These are phyloP conservation scores for Creolimax fragrantissima DNA, from an alignment of 78 protist genomes.

Conservation along the genomic window DNA sequence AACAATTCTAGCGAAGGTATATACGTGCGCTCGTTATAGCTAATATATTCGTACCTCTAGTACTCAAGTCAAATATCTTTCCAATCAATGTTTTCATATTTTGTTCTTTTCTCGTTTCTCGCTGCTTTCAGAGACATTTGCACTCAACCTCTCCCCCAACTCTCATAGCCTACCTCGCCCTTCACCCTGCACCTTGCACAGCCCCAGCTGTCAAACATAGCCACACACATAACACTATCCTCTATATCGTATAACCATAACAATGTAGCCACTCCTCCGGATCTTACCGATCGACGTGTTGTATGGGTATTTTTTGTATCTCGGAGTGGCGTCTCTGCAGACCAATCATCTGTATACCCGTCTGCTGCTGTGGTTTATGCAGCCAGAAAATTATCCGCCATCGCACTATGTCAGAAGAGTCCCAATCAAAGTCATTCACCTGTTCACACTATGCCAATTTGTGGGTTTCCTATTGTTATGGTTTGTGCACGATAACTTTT, in stretches of 20 bases:
- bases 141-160: neutral
- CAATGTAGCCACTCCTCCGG: neutral
- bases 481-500: slow-evolving; percentile 7
- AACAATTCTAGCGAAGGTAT: neutral
- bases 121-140: neutral
- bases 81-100: too few species aligned
- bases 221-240: too few species aligned
- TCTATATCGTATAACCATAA: too few species aligned
- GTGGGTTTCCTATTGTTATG: neutral
- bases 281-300: neutral
- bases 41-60: neutral
- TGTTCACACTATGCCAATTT: neutral
- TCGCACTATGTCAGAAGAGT: slow-evolving; percentile 4
- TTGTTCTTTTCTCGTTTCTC: too few species aligned
- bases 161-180: neutral
- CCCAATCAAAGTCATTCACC: neutral
- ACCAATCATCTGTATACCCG: neutral
- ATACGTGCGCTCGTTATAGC: neutral
- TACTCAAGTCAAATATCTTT: too few species aligned
- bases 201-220: neutral
- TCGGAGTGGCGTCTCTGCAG: neutral
- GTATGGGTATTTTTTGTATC: neutral
- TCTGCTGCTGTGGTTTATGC: neutral
- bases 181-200: neutral
- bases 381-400: slow-evolving; percentile 11